Evolutionary conservation across 73 alveolate species (phyloP).

Genomic region (Paramecium sonneborni): DNA sequence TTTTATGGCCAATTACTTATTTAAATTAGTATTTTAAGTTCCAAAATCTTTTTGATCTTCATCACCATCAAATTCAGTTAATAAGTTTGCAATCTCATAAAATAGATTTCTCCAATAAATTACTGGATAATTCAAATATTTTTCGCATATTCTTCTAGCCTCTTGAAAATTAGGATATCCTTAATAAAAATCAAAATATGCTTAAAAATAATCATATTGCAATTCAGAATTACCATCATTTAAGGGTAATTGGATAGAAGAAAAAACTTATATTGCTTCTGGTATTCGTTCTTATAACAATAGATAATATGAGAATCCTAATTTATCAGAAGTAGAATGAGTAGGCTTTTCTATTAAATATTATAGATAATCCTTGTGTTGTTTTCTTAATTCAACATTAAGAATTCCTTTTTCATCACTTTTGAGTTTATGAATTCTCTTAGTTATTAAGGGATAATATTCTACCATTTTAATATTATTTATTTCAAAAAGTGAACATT

Average conservation of each 20-base stretch:
- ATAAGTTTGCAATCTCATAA: conserved; percentile 75
- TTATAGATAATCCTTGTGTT: conserved; percentile 35
- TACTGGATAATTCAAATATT: conserved; percentile 87
- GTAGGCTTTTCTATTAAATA: not conserved
- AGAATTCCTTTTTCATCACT: conserved; percentile 7
- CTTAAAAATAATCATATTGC: conserved; percentile 79
- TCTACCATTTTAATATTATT: conserved; percentile 71
- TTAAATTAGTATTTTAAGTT: conserved; percentile 55
- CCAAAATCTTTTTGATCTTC: conserved; percentile 59
- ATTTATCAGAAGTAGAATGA: conserved; percentile 14
- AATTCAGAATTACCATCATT: conserved; percentile 41
- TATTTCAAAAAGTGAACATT: not conserved
- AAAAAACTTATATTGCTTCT: conserved; percentile 56
- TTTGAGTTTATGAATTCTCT: conserved; percentile 89
- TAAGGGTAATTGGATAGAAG: not conserved
- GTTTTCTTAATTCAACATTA: conserved; percentile 40
- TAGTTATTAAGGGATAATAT: conserved; percentile 87
- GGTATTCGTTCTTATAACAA: conserved; percentile 64
- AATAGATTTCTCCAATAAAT: conserved; percentile 83
- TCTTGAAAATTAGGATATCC: conserved; percentile 76
- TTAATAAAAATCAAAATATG: conserved; percentile 75
- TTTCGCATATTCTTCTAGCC: conserved; percentile 76
- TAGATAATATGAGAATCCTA: conserved; percentile 53
- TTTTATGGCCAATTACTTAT: not conserved
- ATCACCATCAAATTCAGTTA: conserved; percentile 72